phyloP scores from a whole-genome alignment of 495 filamentous ascomycete genomes.

The Trichoderma asperelloides region DNA sequence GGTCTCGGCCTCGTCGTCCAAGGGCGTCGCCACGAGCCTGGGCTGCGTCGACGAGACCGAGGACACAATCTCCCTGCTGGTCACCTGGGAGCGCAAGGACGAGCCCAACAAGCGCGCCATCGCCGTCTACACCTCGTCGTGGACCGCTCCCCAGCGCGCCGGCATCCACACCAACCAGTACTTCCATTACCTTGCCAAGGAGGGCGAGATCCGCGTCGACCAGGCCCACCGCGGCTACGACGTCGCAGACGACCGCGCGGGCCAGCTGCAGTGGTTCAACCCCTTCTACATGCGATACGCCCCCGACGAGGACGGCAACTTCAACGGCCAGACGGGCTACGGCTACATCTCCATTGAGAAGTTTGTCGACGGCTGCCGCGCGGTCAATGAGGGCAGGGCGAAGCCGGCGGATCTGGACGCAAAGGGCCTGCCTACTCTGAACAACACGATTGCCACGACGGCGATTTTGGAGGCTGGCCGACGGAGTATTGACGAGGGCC shows the following conservation, averaged over 20 bases:
- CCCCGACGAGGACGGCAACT: slow-evolving; percentile 91
- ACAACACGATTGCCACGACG: slow-evolving; percentile 82
- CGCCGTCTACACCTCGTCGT: slow-evolving; percentile 88
- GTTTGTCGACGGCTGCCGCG: slow-evolving; percentile 79
- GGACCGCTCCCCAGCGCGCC: slow-evolving; percentile 86
- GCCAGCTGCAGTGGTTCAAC: slow-evolving; percentile 72
- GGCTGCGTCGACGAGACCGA: slow-evolving; percentile 76
- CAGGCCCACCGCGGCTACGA: slow-evolving; percentile 94
- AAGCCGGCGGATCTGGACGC: slow-evolving; percentile 68
- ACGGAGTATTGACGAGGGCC: slow-evolving; percentile 67
- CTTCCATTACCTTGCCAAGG: slow-evolving; percentile 81
- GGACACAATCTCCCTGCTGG: slow-evolving; percentile 85
- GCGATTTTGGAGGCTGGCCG: slow-evolving; percentile 86
- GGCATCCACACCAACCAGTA: slow-evolving; percentile 94
- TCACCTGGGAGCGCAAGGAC: slow-evolving; percentile 72
- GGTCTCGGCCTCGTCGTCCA: slow-evolving; percentile 68
- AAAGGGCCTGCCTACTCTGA: slow-evolving; percentile 73
- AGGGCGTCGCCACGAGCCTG: slow-evolving; percentile 58
- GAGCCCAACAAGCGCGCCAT: slow-evolving; percentile 62
- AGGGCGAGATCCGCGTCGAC: slow-evolving; percentile 81
- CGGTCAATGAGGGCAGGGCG: slow-evolving; percentile 61
- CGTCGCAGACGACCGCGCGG: slow-evolving; percentile 68
- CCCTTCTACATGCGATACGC: slow-evolving; percentile 97
- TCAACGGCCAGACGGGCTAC: slow-evolving; percentile 82
- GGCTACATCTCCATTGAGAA: slow-evolving; percentile 94